Percentiles rank a stretch among this genome's conserved stretches.
phyloP scores from a whole-genome alignment of 192 early-diverging fungal genomes.

The Irineochytrium annulatum region DNA sequence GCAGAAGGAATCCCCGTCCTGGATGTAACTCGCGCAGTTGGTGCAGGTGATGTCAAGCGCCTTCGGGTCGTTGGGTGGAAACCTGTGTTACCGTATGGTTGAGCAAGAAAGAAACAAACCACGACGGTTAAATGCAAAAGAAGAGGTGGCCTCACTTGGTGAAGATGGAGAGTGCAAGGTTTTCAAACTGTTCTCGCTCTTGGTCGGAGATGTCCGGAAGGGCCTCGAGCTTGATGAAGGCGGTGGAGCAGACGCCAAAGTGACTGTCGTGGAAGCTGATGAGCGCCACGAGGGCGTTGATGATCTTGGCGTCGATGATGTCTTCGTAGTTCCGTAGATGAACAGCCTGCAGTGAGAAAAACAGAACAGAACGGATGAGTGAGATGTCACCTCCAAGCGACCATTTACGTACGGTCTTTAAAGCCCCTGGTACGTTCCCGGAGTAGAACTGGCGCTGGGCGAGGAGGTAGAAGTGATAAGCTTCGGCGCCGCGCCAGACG shows the following conservation, averaged over 20 bases:
- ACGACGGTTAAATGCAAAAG: conserved; percentile 3
- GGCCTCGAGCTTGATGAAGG: conserved; percentile 52
- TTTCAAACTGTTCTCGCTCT: conserved; percentile 37
- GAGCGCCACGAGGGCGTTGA: conserved; percentile 47
- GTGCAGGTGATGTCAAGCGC: conserved; percentile 23
- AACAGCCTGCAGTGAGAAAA: conserved; percentile 30
- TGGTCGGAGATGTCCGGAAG: conserved; percentile 23
- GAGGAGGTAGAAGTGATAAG: conserved; percentile 55
- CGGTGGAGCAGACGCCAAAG: conserved; percentile 47
- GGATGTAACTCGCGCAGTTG: conserved; percentile 29
- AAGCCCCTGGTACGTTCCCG: conserved; percentile 40
- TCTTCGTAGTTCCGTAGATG: conserved; percentile 53
- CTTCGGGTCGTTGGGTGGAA: conserved; percentile 25
- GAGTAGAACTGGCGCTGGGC: conserved; percentile 54
- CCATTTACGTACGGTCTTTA: conserved; percentile 40
- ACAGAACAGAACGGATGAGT: not conserved
- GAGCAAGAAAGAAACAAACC: not conserved
- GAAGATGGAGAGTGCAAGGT: conserved; percentile 53
- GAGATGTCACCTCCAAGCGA: not conserved
- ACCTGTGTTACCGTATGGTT: conserved; percentile 6
- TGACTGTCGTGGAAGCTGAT: conserved; percentile 43
- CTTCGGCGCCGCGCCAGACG: conserved; percentile 58
- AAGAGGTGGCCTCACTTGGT: conserved; percentile 31
- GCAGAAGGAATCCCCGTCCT: conserved; percentile 41
- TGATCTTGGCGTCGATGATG: conserved; percentile 38